A percentile compares a stretch with the other conserved stretches of the same genome.
Evolutionary conservation across 495 filamentous ascomycete genomes (phyloP).

Genomic region (Penicillium odoratum): DNA sequence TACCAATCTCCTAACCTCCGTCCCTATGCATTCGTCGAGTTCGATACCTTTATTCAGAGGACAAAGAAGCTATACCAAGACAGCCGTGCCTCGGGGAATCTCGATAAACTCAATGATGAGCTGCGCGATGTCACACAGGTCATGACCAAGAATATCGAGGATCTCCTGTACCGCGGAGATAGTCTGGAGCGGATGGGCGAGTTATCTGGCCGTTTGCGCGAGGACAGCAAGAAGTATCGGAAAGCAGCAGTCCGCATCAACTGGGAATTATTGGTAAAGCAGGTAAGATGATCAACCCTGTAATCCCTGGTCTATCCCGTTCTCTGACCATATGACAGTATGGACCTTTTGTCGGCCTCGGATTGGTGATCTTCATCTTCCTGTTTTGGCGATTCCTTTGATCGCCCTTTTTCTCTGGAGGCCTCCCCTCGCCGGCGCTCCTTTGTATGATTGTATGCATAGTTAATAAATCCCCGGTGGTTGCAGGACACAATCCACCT

Average conservation of each 20-base stretch:
- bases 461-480: conserved; percentile 39
- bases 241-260: conserved; percentile 94
- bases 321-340: conserved; percentile 56
- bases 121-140: conserved; percentile 96
- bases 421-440: conserved; percentile 4
- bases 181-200: conserved; percentile 97
- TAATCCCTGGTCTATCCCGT: neutral
- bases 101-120: conserved; percentile 91
- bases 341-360: conserved; percentile 80
- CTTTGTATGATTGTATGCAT: conserved; percentile 47
- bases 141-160: conserved; percentile 99
- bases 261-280: conserved; percentile 94
- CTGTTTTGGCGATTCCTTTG: conserved; percentile 93
- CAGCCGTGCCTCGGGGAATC: conserved; percentile 78
- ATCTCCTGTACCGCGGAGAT: conserved; percentile 92
- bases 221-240: conserved; percentile 93
- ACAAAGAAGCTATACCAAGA: conserved; percentile 96
- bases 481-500: conserved; percentile 40
- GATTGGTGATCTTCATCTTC: conserved; percentile 76
- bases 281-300: conserved; percentile 49
- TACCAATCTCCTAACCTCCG: conserved; percentile 72
- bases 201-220: conserved; percentile 77
- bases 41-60: conserved; percentile 93
- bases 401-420: conserved; percentile 9
- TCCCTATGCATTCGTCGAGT: conserved; percentile 95